Conservation (phyloP, 805 yeast genomes). For the Clavispora phyllophila region DNA sequence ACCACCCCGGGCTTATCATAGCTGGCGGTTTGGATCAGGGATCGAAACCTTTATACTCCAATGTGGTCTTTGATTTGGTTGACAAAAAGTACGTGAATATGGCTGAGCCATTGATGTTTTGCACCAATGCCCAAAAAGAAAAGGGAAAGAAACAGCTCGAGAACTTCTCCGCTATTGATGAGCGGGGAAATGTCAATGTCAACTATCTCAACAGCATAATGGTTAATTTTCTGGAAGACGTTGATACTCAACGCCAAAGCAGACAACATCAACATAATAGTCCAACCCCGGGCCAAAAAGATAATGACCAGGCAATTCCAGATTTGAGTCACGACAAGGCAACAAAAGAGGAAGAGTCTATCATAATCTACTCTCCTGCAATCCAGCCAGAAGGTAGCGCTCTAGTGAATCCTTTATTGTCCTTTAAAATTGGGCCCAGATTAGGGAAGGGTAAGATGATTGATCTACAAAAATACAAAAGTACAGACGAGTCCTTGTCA, state of each 20-base stretch:
- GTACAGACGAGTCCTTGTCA: constrained; percentile 4
- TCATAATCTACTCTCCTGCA: constrained; percentile 33
- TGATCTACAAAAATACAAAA: constrained; percentile 22
- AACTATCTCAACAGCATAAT: constrained; percentile 32
- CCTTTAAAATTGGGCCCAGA: constrained; percentile 31
- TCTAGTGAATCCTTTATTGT: constrained; percentile 27
- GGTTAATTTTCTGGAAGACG: constrained; percentile 26
- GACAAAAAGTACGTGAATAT: constrained; percentile 28
- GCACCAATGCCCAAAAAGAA: constrained; percentile 6
- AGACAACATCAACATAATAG: not conserved
- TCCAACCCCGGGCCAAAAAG: not conserved
- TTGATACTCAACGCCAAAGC: constrained; percentile 10
- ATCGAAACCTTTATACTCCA: constrained; percentile 27
- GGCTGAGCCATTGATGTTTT: constrained; percentile 10
- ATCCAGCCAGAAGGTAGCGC: constrained; percentile 7
- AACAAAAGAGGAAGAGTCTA: constrained; percentile 16
- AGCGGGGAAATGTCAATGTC: constrained; percentile 19
- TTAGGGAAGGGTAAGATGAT: constrained; percentile 28
- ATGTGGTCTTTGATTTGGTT: constrained; percentile 43
- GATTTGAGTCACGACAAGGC: constrained; percentile 1
- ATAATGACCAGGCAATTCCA: not conserved
- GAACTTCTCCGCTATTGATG: constrained; percentile 11
- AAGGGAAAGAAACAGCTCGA: constrained; percentile 13
- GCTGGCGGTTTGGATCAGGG: constrained; percentile 47
- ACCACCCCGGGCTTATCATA: constrained; percentile 46